Evolutionary conservation across 148 eudicot genomes (phyloP).

Genomic region (Persicaria tinctoria): DNA sequence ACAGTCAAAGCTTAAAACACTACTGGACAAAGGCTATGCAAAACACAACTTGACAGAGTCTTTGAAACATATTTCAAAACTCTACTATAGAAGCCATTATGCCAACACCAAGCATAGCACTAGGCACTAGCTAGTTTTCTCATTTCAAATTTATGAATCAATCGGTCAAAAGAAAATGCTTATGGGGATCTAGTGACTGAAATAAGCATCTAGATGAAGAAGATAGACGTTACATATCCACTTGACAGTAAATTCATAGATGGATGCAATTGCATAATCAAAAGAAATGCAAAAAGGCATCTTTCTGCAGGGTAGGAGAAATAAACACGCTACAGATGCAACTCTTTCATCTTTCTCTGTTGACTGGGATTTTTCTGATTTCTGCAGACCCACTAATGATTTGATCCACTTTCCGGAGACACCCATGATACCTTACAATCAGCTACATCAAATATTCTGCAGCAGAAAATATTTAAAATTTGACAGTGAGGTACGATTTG

Average conservation of each 20-base stretch:
- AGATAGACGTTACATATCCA: background rate
- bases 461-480: background rate
- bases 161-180: background rate
- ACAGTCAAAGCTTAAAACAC: too few relatives aligned
- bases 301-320: background rate
- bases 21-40: too few relatives aligned
- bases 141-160: too few relatives aligned
- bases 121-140: too few relatives aligned
- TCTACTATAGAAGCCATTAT: too few relatives aligned
- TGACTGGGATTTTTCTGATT: slow-evolving; percentile 52
- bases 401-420: slow-evolving; percentile 79
- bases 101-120: too few relatives aligned
- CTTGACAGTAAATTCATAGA: background rate
- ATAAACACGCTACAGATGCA: background rate
- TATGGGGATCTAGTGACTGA: background rate
- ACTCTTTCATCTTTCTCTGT: slow-evolving; percentile 44
- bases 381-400: slow-evolving; percentile 72
- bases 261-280: slow-evolving; percentile 7
- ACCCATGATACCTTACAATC: slow-evolving; percentile 47
- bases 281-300: background rate
- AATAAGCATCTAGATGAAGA: background rate
- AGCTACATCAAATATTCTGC: background rate
- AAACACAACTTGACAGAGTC: too few relatives aligned
- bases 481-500: background rate
- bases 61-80: too few relatives aligned